Conservation (phyloP, 768 basidiomycete species). For the Hygrocybe coccinea region DNA sequence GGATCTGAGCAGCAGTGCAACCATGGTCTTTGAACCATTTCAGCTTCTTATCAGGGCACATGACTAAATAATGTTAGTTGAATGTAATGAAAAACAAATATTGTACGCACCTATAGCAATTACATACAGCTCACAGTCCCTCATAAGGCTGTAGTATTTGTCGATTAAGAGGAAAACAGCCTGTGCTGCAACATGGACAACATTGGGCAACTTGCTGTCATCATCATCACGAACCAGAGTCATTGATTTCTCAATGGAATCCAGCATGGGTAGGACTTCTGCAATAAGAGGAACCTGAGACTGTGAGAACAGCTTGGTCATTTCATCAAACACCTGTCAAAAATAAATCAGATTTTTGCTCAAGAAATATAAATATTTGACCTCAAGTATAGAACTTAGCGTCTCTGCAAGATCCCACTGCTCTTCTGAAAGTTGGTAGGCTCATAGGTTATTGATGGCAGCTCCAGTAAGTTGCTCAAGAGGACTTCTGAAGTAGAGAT, state of each 20-base stretch:
- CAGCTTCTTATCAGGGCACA: background rate
- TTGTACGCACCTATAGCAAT: background rate
- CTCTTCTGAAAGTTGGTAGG: conserved; percentile 16
- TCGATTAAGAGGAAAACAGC: background rate
- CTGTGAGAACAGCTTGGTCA: background rate
- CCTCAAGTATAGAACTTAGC: background rate
- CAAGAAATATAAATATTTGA: background rate
- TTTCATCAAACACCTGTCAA: background rate
- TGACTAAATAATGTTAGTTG: background rate
- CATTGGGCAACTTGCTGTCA: background rate
- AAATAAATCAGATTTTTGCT: background rate
- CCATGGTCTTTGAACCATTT: background rate
- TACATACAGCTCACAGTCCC: background rate
- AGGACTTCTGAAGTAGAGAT: conserved; percentile 21
- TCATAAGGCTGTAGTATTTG: background rate
- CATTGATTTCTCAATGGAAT: background rate
- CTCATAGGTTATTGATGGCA: conserved; percentile 10
- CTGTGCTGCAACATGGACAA: background rate
- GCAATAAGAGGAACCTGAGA: background rate
- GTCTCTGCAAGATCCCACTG: background rate
- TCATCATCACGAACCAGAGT: background rate
- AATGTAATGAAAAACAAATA: background rate
- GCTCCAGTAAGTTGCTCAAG: conserved; percentile 20
- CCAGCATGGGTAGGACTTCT: background rate
- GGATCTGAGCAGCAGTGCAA: background rate